A percentile compares a stretch with the other conserved stretches of the same genome.
These are phyloP conservation scores for Nicotiana otophora DNA, from an alignment of 257 asterid genomes.

Conservation along the genomic window DNA sequence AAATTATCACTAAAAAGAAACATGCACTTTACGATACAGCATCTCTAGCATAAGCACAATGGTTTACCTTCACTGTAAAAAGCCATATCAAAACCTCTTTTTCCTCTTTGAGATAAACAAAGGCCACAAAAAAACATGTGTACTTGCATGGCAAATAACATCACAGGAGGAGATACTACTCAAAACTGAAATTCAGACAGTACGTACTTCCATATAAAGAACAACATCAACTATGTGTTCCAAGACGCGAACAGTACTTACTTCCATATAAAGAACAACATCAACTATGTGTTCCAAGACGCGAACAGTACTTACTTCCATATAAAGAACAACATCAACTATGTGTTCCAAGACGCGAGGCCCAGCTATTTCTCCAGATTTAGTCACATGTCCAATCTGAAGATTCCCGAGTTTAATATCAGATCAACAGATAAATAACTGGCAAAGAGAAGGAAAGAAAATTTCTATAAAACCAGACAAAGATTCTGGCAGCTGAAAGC, in stretches of 20 bases:
- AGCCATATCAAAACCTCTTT: neutral
- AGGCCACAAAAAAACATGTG: neutral
- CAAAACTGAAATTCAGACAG: neutral
- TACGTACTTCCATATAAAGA: no score
- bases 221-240: no score
- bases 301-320: conserved; percentile 67
- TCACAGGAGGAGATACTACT: neutral
- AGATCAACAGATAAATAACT: neutral
- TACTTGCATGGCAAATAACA: neutral
- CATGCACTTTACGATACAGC: neutral
- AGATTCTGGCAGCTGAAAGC: neutral
- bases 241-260: neutral
- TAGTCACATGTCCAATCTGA: conserved; percentile 93
- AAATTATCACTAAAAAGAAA: neutral
- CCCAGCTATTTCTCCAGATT: conserved; percentile 93
- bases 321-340: conserved; percentile 87
- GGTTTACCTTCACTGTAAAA: neutral
- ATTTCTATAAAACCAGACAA: neutral
- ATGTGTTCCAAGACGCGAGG: conserved; percentile 97
- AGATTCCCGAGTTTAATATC: conserved; percentile 13
- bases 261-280: no score
- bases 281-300: no score
- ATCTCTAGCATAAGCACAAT: neutral
- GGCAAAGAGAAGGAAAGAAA: neutral
- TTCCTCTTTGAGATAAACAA: neutral